These are phyloP conservation scores for Ganoderma sinense DNA, from an alignment of 1,284 basidiomycete species.

Conservation along the genomic window DNA sequence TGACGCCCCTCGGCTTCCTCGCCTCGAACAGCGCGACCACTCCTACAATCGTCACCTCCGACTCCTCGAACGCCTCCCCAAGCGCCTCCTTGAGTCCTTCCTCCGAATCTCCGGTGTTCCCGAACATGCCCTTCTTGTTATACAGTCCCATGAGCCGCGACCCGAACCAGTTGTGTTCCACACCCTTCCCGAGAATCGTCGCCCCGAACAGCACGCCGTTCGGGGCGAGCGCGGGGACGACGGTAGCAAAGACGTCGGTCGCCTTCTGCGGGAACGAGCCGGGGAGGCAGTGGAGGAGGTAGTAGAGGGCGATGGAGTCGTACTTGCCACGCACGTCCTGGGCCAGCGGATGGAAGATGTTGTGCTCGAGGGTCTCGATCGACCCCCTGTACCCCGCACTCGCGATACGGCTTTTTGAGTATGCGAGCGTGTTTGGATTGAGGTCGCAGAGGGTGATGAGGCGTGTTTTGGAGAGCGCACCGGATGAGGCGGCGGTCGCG, in stretches of 20 bases:
- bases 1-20: background rate
- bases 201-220: slow-evolving; percentile 35
- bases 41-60: slow-evolving; percentile 30
- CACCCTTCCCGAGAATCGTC: slow-evolving; percentile 31
- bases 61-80: slow-evolving; percentile 30
- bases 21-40: slow-evolving; percentile 31
- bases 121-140: slow-evolving; percentile 33
- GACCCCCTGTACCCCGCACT: slow-evolving; percentile 30
- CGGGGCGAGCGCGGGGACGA: slow-evolving; percentile 27
- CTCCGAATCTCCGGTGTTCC: slow-evolving; percentile 28
- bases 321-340: slow-evolving; percentile 18
- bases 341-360: slow-evolving; percentile 31
- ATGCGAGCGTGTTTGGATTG: slow-evolving; percentile 30
- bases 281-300: slow-evolving; percentile 36
- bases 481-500: slow-evolving; percentile 14
- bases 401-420: slow-evolving; percentile 21
- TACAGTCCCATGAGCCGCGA: slow-evolving; percentile 26
- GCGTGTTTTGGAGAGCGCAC: slow-evolving; percentile 26
- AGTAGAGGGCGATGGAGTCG: slow-evolving; percentile 36
- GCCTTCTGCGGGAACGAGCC: slow-evolving; percentile 34
- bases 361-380: slow-evolving; percentile 29
- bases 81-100: slow-evolving; percentile 31
- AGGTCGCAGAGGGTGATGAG: slow-evolving; percentile 34
- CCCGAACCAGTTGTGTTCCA: slow-evolving; percentile 34
- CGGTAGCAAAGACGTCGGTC: slow-evolving; percentile 19